Conservation (phyloP, 2,329 filamentous ascomycete genomes). For the Pezicula carpinea region DNA sequence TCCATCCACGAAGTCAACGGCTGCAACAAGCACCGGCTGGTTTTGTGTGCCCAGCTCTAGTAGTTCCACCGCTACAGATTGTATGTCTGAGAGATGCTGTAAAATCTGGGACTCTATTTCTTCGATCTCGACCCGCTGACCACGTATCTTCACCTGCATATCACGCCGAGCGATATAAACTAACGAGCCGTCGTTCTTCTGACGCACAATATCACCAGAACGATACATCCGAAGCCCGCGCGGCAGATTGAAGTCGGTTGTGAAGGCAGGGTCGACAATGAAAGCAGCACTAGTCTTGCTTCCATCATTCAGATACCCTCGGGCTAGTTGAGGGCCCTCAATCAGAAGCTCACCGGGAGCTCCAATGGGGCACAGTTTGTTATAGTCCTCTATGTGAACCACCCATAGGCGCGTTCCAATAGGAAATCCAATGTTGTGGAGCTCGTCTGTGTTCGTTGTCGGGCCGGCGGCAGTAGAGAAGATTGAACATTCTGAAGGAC, state of each 20-base stretch:
- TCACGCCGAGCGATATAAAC: constrained; percentile 59
- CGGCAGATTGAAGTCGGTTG: constrained; percentile 2
- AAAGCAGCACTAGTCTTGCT: constrained; percentile 11
- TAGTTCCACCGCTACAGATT: background rate
- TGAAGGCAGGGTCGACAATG: constrained; percentile 12
- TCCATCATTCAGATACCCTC: constrained; percentile 16
- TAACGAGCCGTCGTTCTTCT: constrained; percentile 53
- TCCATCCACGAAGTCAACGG: constrained; percentile 1
- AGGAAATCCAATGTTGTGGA: constrained; percentile 9
- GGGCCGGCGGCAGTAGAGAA: constrained; percentile 3
- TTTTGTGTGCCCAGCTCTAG: background rate
- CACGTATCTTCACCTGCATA: constrained; percentile 60
- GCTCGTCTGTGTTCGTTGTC: constrained; percentile 1
- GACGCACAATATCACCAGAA: constrained; percentile 33
- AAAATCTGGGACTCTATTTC: constrained; percentile 42
- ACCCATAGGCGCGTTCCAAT: constrained; percentile 10
- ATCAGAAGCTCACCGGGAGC: constrained; percentile 17
- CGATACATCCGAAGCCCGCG: constrained; percentile 24
- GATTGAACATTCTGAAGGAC: constrained; percentile 15
- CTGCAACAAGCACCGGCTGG: constrained; percentile 1
- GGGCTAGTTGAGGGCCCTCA: constrained; percentile 16
- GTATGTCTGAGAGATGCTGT: background rate
- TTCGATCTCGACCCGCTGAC: constrained; percentile 58
- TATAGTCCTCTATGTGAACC: constrained; percentile 8
- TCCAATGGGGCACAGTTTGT: constrained; percentile 13